Evolutionary conservation across 352 stramenopile species (phyloP), one percentile per base, ranked within the genome.

Genomic region (Pythium phragmiticola): DNA sequence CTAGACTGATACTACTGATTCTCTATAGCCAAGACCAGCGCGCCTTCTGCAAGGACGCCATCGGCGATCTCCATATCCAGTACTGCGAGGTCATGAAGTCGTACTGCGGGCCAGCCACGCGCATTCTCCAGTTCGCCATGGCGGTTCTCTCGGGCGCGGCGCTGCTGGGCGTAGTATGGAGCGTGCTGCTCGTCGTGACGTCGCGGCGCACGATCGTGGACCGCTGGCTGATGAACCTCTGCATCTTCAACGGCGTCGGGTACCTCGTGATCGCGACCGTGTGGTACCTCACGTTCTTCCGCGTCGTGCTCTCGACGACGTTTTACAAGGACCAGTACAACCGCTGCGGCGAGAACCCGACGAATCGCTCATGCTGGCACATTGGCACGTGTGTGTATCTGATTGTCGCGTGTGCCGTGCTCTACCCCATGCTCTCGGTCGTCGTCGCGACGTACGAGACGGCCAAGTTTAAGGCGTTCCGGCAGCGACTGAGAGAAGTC

Each of bases 271-370:
- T 84, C 9, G 78, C 73, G 6, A 58, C 72, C 34, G 50, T 90
- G 48, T 94, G 80, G 82, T 94, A 94, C 68, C 65, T 87, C 30
- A 78, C 70, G 48, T 77, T 94, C 19, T 90, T 87, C 66, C 73
- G 73, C 45, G 36, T 67, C 17, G 68, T 94, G 30, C 69, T 94
- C 16, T 66, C 80, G 45, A 87, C 84, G 55, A 81, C 80, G 30
- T 94, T 90, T 53, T 94, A 94, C 74, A 82, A 84, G 57, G 81
- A 94, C 65, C 79, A 94, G 63, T 90, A 72, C 59, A 90, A 76
- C 21, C 84, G 82, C 48, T 94, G 84, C 71, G 75, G 57, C 11
- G 76, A 84, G 52, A 90, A 90, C 60, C 49, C 72, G 47, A 60
- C 61, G 1, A 62, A 74, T 13, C 78, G 82, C n/a, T 81, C 66